These are phyloP conservation scores for Cercospora beticola DNA, from an alignment of 2,329 filamentous ascomycete species.

Conservation along the genomic window DNA sequence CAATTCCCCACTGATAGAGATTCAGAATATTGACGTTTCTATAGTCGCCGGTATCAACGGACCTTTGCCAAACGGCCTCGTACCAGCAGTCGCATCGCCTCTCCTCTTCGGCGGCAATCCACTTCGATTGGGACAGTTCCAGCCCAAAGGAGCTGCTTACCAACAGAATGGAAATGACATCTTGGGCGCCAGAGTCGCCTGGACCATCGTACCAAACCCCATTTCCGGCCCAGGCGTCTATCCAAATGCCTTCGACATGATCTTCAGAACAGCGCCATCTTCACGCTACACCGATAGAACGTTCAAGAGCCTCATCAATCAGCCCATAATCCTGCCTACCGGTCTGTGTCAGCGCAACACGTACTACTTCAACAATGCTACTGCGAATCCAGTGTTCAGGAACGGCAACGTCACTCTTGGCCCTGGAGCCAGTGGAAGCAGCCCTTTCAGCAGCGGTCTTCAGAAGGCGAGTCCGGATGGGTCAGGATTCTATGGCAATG, in stretches of 20 bases:
- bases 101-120: constrained; percentile 26
- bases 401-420: constrained; percentile 30
- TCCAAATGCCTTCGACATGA: constrained; percentile 25
- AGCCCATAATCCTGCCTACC: constrained; percentile 22
- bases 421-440: constrained; percentile 24
- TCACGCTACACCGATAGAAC: constrained; percentile 18
- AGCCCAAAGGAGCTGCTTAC: constrained; percentile 21
- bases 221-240: constrained; percentile 29
- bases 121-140: constrained; percentile 26
- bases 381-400: constrained; percentile 20
- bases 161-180: constrained; percentile 18
- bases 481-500: constrained; percentile 22
- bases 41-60: constrained; percentile 24
- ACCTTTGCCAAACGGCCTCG: constrained; percentile 26
- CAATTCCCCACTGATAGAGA: not conserved
- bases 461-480: constrained; percentile 26
- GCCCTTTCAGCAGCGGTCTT: constrained; percentile 14
- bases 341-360: constrained; percentile 28
- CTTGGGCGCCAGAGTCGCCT: constrained; percentile 21
- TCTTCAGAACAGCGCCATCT: constrained; percentile 15
- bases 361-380: constrained; percentile 31
- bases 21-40: not conserved
- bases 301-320: constrained; percentile 28
- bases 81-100: constrained; percentile 24
- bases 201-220: constrained; percentile 27